Evolutionary conservation across 257 asterid genomes (phyloP), one percentile per base, ranked within the genome.

Genomic region (Osmanthus fragrans): DNA sequence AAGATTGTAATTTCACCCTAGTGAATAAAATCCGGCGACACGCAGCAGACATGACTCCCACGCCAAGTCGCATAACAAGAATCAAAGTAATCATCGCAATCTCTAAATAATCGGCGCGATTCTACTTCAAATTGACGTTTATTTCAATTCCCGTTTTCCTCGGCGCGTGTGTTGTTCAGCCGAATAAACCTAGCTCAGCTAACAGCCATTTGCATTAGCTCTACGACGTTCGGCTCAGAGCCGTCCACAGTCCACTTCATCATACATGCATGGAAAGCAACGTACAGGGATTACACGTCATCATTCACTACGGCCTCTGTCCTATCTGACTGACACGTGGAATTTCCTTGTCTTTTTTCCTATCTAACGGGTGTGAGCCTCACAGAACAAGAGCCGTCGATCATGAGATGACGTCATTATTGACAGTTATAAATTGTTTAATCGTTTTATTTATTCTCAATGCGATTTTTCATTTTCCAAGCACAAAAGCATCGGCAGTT

Each of bases 251-350:
- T 80, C 63, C 67, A 42, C 21, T 23, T 33, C 36, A 8, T 58
- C 76, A 40, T 3, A 21, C 36, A 42, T 15, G 42, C 79, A n/a
- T 21, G 40, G 32, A 6, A 19, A 23, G 47, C 29, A 76, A 66
- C 80, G 78, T 72, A 80, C 74, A 34, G 29, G 19, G 8, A 11
- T 42, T 36, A 51, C 75, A 68, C 79, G 79, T 45, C 81, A 51
- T 15, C 58, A 58, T 23, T 29, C 49, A 60, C 66, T 45, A 33
- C 63, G 49, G 30, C 23, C 18, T 16, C 42, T 8, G 54, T 67
- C 78, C 54, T 47, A 80, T 82, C 86, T 86, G 82, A 80, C 66
- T 3, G 75, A 73, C 83, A 86, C 88, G 76, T 74, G 33, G 82
- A 71, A 54, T 42, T 5, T 18, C 0, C 13, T 7, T 29, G 15